Conservation (phyloP, 2,329 filamentous ascomycete genomes). For the Aspergillus phoenicis region DNA sequence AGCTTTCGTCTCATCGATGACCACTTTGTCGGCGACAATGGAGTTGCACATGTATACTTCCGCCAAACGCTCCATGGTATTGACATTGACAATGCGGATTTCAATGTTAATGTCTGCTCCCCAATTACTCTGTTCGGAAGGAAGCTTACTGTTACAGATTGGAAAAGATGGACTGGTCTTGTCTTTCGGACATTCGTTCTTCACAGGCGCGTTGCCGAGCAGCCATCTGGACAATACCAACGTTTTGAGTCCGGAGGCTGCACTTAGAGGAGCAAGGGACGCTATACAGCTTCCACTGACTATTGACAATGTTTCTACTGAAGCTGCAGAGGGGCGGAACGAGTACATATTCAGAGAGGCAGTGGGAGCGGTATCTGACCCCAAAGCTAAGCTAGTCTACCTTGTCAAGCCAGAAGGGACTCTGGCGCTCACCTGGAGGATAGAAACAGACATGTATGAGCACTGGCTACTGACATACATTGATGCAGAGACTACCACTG, state of each 20-base stretch:
- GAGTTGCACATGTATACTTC: constrained; percentile 20
- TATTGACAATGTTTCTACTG: background rate
- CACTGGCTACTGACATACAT: constrained; percentile 22
- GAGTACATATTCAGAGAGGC: constrained; percentile 15
- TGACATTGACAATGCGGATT: constrained; percentile 22
- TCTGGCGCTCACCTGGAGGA: constrained; percentile 15
- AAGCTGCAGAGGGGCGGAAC: constrained; percentile 1
- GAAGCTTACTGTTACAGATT: constrained; percentile 5
- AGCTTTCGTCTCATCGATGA: constrained; percentile 19
- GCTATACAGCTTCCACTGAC: constrained; percentile 11
- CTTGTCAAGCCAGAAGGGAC: constrained; percentile 11
- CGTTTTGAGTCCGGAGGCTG: constrained; percentile 10
- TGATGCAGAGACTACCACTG: constrained; percentile 11
- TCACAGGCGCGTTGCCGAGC: constrained; percentile 12
- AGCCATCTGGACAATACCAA: constrained; percentile 2
- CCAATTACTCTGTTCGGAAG: too few species aligned
- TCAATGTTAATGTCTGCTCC: constrained; percentile 21
- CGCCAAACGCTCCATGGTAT: constrained; percentile 17
- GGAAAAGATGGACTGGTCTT: constrained; percentile 20
- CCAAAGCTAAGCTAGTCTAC: constrained; percentile 17
- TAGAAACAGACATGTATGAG: constrained; percentile 18
- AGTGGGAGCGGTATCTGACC: constrained; percentile 16
- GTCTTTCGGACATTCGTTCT: constrained; percentile 22
- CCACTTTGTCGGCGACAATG: constrained; percentile 20
- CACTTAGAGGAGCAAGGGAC: constrained; percentile 6